Evolutionary conservation across 2,329 filamentous ascomycete genomes (phyloP), one percentile per base, ranked within the genome.

Genomic region (Exophiala alcalophila): DNA sequence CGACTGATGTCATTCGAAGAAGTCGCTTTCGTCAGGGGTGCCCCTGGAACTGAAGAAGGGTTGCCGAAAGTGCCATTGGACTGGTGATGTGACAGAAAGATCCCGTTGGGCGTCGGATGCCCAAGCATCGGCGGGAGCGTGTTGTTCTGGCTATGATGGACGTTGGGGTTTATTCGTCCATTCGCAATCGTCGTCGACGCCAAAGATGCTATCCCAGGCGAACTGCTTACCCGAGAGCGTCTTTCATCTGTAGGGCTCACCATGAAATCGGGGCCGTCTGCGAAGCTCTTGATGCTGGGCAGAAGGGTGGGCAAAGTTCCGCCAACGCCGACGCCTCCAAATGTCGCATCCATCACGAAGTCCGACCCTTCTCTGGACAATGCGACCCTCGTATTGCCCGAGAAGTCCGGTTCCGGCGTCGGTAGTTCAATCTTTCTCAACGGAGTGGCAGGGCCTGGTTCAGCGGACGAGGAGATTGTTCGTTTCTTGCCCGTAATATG

Each of bases 401-500:
- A 54, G 25, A 46, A 46, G 23, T 56, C 54, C 6, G 54, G 47
- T 21, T 56, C 54, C 14, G 54, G 54, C 5, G 54, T 56, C 4
- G 50, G 52, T 18, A 55, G 38, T 28, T 55, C 50, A 16, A 56
- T 44, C 33, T 51, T 56, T 29, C 47, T 44, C 19, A 53, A 31
- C 8, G 47, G 51, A 6, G 53, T 53, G 5, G 44, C 37, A 27
- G 54, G 47, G 12, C 43, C 49, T 11, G 38, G 18, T 8, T 52
- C 50, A 10, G 40, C 48, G 9, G 50, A 45, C 20, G 51, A 41
- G 6, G 51, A 54, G 12, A 50, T 35, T 12, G 50, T 44, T 33
- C 54, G 44, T 35, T 56, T 56, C 32, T 51, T 54, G 26, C 54
- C 52, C 8, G 47, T 44, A 9, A 53, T 35, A 11, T 53, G 52